Evolutionary conservation across 305 asterid genomes (phyloP), one percentile per base, ranked within the genome.

Genomic region (Andrographis paniculata): DNA sequence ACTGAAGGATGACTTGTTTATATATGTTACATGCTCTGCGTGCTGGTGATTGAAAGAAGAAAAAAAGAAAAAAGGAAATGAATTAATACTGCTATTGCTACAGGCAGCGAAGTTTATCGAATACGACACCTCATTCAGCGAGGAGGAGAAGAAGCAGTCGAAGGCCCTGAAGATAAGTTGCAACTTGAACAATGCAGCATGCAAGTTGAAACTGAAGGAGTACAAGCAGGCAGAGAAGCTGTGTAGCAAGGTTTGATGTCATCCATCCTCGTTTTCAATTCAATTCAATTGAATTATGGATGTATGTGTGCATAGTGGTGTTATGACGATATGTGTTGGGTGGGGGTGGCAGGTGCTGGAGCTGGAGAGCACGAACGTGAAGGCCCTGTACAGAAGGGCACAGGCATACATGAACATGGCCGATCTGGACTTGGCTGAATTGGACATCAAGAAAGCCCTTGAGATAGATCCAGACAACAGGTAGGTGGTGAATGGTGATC

Each of bases 341-440:
- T 8, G 38, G 14, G 16, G 4, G 0, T 17, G 14, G 64, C 47
- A 83, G 94, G 87, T 80, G 45, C 59, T 85, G 69, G 94, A 85
- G 59, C 66, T 76, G 14, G 87, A 85, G 63, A 71, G 76, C 5
- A 61, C 70, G 38, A 76, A 77, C 24, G 77, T 85, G 46, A 85
- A 85, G 60, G 95, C 94, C 8, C 72, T 81, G 6, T 81, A 76
- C 50, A 71, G 93, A 65, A 74, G 91, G 61, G 76, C 95, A 24
- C 93, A 76, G 61, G 87, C 91, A 24, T 65, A 70, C 50, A 73
- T 76, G 60, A 69, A 75, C 55, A 20, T 68, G 68, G 76, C 79
- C 9, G 93, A 81, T 42, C 54, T 81, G 42, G 91, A 84, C 55
- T 46, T 70, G 54, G 93, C 93, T 1, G 95, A 79, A 59, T 14